These are phyloP conservation scores for Venturia aucupariae DNA, from an alignment of 2,329 filamentous ascomycete genomes.

Conservation along the genomic window DNA sequence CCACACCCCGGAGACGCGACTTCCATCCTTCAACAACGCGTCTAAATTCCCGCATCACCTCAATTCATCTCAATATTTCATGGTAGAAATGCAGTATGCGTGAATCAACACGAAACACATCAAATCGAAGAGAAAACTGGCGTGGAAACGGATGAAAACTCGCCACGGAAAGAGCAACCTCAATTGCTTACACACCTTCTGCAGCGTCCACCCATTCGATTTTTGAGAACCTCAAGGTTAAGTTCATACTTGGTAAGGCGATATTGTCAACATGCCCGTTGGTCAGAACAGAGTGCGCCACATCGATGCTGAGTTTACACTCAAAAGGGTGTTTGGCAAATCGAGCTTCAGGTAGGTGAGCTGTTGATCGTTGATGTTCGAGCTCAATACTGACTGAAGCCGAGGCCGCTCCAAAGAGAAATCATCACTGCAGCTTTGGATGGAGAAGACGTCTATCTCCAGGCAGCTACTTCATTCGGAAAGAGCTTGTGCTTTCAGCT, in stretches of 20 bases:
- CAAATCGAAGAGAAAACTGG: not conserved
- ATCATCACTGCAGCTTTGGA: constrained; percentile 75
- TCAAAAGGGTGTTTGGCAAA: constrained; percentile 12
- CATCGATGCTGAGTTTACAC: constrained; percentile 14
- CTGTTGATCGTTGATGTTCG: not conserved
- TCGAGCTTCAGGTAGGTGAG: constrained; percentile 13
- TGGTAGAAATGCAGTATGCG: not conserved
- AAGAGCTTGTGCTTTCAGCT: constrained; percentile 92
- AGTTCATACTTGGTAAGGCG: not conserved
- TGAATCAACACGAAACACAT: not conserved
- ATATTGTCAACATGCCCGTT: constrained; percentile 5
- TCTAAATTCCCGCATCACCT: not conserved
- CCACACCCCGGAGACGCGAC: not conserved
- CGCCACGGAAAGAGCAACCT: not conserved
- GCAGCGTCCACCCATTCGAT: not conserved
- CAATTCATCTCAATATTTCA: not conserved
- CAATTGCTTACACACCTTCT: not conserved
- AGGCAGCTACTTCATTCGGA: constrained; percentile 83
- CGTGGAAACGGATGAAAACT: not conserved
- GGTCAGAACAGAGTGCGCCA: constrained; percentile 12
- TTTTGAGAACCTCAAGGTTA: too few relatives aligned
- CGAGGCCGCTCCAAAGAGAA: constrained; percentile 73
- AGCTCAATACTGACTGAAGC: not conserved
- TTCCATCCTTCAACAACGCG: not conserved
- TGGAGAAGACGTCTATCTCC: constrained; percentile 84